Conservation (phyloP, 2,329 filamentous ascomycete species). For the Pyricularia pennisetigena region DNA sequence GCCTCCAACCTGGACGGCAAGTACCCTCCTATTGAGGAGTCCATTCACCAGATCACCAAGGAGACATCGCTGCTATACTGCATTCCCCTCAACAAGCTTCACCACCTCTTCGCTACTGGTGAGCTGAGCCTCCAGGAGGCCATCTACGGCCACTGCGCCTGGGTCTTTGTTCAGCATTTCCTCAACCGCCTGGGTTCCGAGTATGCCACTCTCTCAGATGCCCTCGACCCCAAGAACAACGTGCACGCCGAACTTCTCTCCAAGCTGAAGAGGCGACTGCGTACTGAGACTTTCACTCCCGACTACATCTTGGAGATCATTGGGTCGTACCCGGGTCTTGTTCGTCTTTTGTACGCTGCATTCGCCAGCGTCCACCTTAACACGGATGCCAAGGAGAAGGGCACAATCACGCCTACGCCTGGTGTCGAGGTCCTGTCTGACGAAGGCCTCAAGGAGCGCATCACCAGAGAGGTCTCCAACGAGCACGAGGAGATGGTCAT, state of each 20-base stretch:
- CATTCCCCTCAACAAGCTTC: constrained; percentile 94
- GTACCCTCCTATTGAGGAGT: constrained; percentile 76
- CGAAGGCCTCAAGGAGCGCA: constrained; percentile 61
- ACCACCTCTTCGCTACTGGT: constrained; percentile 76
- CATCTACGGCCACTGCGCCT: constrained; percentile 93
- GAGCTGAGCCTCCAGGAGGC: constrained; percentile 90
- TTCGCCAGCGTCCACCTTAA: constrained; percentile 80
- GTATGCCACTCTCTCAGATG: constrained; percentile 75
- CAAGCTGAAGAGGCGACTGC: constrained; percentile 90
- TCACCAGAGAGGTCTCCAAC: constrained; percentile 72
- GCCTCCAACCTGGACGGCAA: constrained; percentile 43
- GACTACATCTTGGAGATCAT: constrained; percentile 99
- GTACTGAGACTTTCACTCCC: constrained; percentile 93
- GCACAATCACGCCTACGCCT: constrained; percentile 43
- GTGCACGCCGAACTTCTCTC: constrained; percentile 78
- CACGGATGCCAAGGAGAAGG: constrained; percentile 40
- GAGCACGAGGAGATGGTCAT: constrained; percentile 98
- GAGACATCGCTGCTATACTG: constrained; percentile 96
- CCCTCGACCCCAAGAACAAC: constrained; percentile 73
- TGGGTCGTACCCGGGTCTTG: constrained; percentile 75
- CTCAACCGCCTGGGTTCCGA: constrained; percentile 89
- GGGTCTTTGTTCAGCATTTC: constrained; percentile 98
- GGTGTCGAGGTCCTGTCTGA: constrained; percentile 65
- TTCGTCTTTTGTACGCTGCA: constrained; percentile 79
- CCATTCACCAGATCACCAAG: constrained; percentile 98